phyloP scores from a whole-genome alignment of 2,329 filamentous ascomycete genomes.

The Metarhizium album region DNA sequence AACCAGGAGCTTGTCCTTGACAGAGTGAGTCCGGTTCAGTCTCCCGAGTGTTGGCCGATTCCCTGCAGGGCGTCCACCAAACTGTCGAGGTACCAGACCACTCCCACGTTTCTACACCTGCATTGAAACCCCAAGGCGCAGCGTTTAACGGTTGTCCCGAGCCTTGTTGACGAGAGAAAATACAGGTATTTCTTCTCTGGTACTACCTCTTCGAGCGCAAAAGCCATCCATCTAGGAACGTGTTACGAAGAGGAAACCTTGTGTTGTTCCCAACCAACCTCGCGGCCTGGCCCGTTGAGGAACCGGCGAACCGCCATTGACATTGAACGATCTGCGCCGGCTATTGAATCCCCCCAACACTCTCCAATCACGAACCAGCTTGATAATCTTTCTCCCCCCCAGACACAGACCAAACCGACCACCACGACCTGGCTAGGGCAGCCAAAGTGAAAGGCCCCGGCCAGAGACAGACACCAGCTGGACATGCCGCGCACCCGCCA shows the following conservation, averaged over 20 bases:
- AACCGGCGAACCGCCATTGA: neutral
- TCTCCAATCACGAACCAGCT: constrained; percentile 6
- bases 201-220: neutral
- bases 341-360: neutral
- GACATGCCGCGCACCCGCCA: neutral
- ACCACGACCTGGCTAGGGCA: too few species aligned
- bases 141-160: neutral
- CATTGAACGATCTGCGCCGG: neutral
- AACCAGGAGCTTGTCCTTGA: constrained; percentile 2
- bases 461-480: neutral
- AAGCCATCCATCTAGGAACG: neutral
- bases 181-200: neutral
- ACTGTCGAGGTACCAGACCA: constrained; percentile 1
- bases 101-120: neutral
- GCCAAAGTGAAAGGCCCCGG: neutral
- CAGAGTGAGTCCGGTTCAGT: neutral
- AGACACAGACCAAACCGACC: neutral
- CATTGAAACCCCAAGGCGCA: neutral
- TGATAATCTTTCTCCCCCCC: neutral
- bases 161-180: neutral
- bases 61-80: neutral
- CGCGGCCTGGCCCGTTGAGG: constrained; percentile 1
- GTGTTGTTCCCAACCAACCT: neutral
- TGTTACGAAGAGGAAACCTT: neutral
- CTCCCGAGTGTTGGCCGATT: neutral